Evolutionary conservation across 2,329 filamentous ascomycete genomes (phyloP), one percentile per base, ranked within the genome.

Genomic region (Diaporthe sp.): DNA sequence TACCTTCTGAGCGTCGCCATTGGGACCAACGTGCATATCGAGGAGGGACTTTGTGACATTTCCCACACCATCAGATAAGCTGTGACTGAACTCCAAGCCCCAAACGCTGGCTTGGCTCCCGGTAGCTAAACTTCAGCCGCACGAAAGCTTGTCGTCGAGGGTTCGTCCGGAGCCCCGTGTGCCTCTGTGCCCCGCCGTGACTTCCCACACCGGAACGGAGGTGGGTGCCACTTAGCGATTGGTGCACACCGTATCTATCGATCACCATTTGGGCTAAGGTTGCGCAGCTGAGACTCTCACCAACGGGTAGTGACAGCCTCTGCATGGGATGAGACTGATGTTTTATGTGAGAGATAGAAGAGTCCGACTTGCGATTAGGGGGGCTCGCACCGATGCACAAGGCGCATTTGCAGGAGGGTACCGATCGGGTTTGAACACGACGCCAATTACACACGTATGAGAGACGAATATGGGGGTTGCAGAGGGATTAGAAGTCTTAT

Each of bases 401-500:
- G 61, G 42, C 28, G 49, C 9, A 49, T 15, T 13, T 34, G 44
- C 42, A 49, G 9, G 22, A 13, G 17, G 44, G 25, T 6, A 15
- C 42, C 13, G 28, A n/a, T n/a, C 17, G 12, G 61, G 42, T 5
- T 6, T 9, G 25, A 12, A 22, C 60, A 28, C 13, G n/a, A 42
- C 9, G 25, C 17, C 17, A 44, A 2, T 46, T 19, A 34, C 28
- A 67, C 10, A 49, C 22, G 31, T 13, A 1, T n/a, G 13, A 4
- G 10, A 13, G 15, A 55, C 5, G 31, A 46, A 17, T 5, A 53
- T 53, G 42, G 12, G 22, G 4, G 44, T 17, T 34, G 25, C 9
- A 55, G 49, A 42, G 65, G 34, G 49, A 55, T 70, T 55, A 55
- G 49, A 70, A 55, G 49, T 53, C n/a, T 55, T 70, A 70, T 70